Evolutionary conservation across 306 rosid genomes (phyloP).

Genomic region (Urtica urens): DNA sequence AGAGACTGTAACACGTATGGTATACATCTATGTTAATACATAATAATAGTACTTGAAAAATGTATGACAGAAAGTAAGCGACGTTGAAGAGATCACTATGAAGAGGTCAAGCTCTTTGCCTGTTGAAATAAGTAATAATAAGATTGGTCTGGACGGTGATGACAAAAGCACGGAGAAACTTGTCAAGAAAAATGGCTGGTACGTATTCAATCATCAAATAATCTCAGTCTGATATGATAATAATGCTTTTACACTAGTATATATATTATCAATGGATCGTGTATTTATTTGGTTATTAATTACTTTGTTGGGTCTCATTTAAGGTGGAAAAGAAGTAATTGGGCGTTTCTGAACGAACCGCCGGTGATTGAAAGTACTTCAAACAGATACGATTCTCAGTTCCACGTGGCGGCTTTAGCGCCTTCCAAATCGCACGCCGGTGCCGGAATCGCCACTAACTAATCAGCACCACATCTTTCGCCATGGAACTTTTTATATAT

Average conservation of each 20-base stretch:
- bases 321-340: slow-evolving; percentile 85
- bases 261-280: not conserved
- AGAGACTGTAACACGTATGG: not conserved
- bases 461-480: not conserved
- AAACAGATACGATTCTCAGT: slow-evolving; percentile 42
- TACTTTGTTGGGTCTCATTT: not conserved
- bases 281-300: not conserved
- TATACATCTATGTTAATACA: not conserved
- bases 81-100: slow-evolving; percentile 10
- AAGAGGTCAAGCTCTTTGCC: slow-evolving; percentile 34
- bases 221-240: not conserved
- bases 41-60: not conserved
- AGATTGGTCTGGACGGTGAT: not conserved
- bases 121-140: not conserved
- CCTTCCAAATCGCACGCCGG: slow-evolving; percentile 13
- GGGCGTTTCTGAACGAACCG: slow-evolving; percentile 88
- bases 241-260: not conserved
- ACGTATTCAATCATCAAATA: not conserved
- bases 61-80: slow-evolving; percentile 9
- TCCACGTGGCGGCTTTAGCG: slow-evolving; percentile 34
- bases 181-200: slow-evolving; percentile 49
- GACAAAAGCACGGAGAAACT: slow-evolving; percentile 36
- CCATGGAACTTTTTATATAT: not conserved
- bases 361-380: slow-evolving; percentile 43
- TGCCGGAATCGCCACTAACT: slow-evolving; percentile 23